These are phyloP conservation scores for Sicyos edulis DNA, from an alignment of 306 rosid genomes.

Conservation along the genomic window DNA sequence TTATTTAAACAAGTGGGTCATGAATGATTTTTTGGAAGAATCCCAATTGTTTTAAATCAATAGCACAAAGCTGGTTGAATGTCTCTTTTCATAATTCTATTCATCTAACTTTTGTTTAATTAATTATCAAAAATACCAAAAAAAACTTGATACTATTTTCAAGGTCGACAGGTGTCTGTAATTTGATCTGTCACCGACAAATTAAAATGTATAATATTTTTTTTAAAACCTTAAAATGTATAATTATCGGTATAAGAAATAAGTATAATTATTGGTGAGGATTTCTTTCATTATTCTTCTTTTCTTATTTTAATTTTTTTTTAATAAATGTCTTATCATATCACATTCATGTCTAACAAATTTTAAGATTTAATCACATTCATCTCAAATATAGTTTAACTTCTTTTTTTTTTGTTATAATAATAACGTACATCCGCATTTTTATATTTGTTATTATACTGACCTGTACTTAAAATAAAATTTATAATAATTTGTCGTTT, in stretches of 20 bases:
- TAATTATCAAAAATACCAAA: background rate
- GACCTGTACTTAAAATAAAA: too few species aligned
- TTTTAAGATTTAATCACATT: too few species aligned
- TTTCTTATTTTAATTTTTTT: background rate
- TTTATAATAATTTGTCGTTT: too few species aligned
- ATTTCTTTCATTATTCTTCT: too few species aligned
- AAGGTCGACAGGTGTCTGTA: background rate
- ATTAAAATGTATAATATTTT: background rate
- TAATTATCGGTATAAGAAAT: background rate
- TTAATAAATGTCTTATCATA: background rate
- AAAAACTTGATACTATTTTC: background rate
- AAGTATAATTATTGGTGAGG: too few species aligned
- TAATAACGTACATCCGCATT: too few species aligned
- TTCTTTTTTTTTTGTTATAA: too few species aligned
- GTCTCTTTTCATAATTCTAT: background rate
- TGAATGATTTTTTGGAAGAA: too few species aligned
- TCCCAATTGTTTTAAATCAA: background rate
- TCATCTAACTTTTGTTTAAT: background rate
- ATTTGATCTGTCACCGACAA: constrained; percentile 14
- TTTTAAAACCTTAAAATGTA: too few species aligned
- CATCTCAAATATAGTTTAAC: too few species aligned
- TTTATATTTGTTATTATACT: too few species aligned
- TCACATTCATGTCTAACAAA: background rate
- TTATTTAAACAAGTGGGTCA: too few species aligned
- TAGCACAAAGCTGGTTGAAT: constrained; percentile 4